Percentiles rank a stretch among this genome's conserved stretches.
These are phyloP conservation scores for Trichosporon ovoides DNA, from an alignment of 1,284 basidiomycete genomes.

Conservation along the genomic window DNA sequence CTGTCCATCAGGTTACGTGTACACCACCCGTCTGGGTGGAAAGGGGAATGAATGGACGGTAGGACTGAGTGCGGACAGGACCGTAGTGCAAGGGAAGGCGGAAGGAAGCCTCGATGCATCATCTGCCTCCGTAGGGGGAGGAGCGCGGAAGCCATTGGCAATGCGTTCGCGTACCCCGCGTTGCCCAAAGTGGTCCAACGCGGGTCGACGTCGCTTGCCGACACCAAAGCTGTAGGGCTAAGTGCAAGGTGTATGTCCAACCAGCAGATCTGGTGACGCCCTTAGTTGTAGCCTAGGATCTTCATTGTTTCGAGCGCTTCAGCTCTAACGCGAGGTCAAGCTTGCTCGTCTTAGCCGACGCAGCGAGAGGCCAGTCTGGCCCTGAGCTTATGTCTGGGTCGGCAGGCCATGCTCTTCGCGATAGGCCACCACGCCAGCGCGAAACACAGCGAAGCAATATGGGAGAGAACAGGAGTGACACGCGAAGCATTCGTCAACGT, in stretches of 20 bases:
- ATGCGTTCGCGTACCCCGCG: no score
- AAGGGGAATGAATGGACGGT: not conserved
- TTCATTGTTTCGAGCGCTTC: not conserved
- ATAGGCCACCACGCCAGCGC: not conserved
- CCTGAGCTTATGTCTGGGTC: not conserved
- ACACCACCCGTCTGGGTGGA: not conserved
- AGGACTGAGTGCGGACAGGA: not conserved
- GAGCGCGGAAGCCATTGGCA: not conserved
- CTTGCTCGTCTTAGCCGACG: not conserved
- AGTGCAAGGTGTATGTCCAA: no score
- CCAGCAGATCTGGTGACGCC: not conserved
- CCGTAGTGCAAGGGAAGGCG: not conserved
- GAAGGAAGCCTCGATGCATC: not conserved
- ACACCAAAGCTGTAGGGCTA: no score
- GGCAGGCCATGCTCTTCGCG: not conserved
- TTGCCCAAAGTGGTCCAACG: no score
- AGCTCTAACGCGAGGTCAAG: not conserved
- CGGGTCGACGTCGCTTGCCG: no score
- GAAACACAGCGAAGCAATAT: not conserved
- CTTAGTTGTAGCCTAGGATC: not conserved
- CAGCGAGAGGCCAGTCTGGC: not conserved
- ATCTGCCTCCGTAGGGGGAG: not conserved
- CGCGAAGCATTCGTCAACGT: no score
- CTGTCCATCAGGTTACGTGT: not conserved
- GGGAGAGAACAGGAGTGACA: not conserved